Evolutionary conservation across 2,329 filamentous ascomycete genomes (phyloP), one percentile per base, ranked within the genome.

Genomic region (Malbranchea cinnamomea): DNA sequence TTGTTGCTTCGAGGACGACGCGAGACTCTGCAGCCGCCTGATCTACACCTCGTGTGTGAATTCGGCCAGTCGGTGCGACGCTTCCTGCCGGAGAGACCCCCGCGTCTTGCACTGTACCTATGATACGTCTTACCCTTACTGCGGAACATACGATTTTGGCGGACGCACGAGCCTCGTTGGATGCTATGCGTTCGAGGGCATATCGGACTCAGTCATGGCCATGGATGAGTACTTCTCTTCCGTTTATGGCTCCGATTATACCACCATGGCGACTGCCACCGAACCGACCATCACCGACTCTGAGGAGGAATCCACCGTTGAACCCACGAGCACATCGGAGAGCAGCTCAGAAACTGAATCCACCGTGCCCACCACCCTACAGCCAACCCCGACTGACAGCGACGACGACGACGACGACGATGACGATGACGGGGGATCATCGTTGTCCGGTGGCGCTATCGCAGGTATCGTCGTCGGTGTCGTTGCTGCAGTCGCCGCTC

Each of bases 171-270:
- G 21, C 12, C 27, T 41, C 5, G 33, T 31, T 12, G 37, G 37
- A 17, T 41, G 39, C 31, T 37, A 31, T 19, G 28, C 37, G 13
- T 31, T 26, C 19, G 26, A 20, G 14, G 24, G 28, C n/a, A 28
- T 36, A 6, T 31, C 39, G 6, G 31, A 30, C 4, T 27, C 34
- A 14, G 37, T 39, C 16, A 14, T 32, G 10, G 33, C 34, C 10
- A 29, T 41, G n/a, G 28, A 31, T 3, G 33, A 37, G 9, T 41
- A 41, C 26, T 41, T 33, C 22, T 33, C 37, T 2, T 41, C 39
- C 2, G 31, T 34, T n/a, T 35, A 32, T 13, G 39, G 39, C n/a
- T 19, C 39, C 6, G 26, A 30, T 18, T 41, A 36, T 17, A 26
- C 19, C 3, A 26, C 32, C 4, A 12, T 20, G 9, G n/a, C 9